Evolutionary conservation across 345 rosid genomes (phyloP).

Genomic region (Barbarea vulgaris): DNA sequence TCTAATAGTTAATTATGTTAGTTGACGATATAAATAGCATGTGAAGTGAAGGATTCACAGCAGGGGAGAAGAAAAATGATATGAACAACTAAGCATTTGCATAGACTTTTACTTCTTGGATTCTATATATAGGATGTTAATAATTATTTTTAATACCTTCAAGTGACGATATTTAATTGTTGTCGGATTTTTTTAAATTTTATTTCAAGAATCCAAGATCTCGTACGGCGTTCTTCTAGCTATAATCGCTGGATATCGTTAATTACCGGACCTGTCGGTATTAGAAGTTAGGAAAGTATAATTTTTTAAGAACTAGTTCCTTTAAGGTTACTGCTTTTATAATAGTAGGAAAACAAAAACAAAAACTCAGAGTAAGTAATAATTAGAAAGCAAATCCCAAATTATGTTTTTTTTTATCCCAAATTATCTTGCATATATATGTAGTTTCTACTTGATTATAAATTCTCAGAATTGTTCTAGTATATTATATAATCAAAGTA

Average conservation of each 20-base stretch:
- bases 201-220: not conserved
- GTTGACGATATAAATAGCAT: conserved; percentile 33
- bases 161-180: conserved; percentile 14
- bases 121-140: conserved; percentile 14
- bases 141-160: conserved; percentile 26
- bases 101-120: conserved; percentile 32
- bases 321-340: not conserved
- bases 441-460: no score
- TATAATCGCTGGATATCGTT: not conserved
- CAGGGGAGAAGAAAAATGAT: not conserved
- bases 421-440: not conserved
- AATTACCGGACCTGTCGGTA: not conserved
- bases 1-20: conserved; percentile 15
- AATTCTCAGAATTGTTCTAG: not conserved
- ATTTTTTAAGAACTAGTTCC: not conserved
- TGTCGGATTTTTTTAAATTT: not conserved
- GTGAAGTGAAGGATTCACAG: conserved; percentile 19
- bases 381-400: not conserved
- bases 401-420: no score
- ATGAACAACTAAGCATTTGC: conserved; percentile 17
- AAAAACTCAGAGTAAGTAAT: not conserved
- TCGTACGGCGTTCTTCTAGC: conserved; percentile 16
- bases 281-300: not conserved
- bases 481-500: not conserved
- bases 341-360: no score